Conservation (phyloP, 1,139 yeast species). For the Pichia inconspicua region DNA sequence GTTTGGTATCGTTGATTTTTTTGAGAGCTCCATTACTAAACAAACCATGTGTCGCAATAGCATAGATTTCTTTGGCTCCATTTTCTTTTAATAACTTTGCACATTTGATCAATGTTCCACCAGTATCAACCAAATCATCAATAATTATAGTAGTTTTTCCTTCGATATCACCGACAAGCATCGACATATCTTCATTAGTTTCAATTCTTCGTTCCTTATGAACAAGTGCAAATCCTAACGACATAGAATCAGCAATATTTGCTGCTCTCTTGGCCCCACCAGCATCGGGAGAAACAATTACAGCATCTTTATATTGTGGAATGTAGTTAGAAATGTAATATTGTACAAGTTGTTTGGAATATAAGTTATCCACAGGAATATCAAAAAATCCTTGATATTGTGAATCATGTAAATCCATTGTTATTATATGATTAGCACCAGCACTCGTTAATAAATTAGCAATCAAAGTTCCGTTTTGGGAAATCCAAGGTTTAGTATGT, state of each 20-base stretch:
- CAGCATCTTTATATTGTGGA: slow-evolving; percentile 69
- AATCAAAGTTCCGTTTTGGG: slow-evolving; percentile 88
- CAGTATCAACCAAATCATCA: slow-evolving; percentile 92
- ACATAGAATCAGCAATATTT: slow-evolving; percentile 82
- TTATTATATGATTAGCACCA: slow-evolving; percentile 93
- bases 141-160: slow-evolving; percentile 77
- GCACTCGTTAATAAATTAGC: slow-evolving; percentile 86
- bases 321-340: slow-evolving; percentile 69
- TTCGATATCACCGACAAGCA: slow-evolving; percentile 89
- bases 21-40: slow-evolving; percentile 87
- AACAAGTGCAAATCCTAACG: slow-evolving; percentile 85
- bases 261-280: slow-evolving; percentile 98
- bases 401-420: slow-evolving; percentile 96
- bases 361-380: slow-evolving; percentile 85
- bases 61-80: slow-evolving; percentile 82
- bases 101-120: slow-evolving; percentile 85
- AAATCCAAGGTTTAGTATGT: slow-evolving; percentile 82
- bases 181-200: slow-evolving; percentile 26
- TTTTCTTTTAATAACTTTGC: slow-evolving; percentile 87
- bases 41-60: slow-evolving; percentile 86
- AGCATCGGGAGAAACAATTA: slow-evolving; percentile 90
- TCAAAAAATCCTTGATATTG: slow-evolving; percentile 93
- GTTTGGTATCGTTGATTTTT: slow-evolving; percentile 51
- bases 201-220: slow-evolving; percentile 85
- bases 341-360: slow-evolving; percentile 76